Conservation (phyloP, 768 basidiomycete genomes). For the Lentinula boryana region DNA sequence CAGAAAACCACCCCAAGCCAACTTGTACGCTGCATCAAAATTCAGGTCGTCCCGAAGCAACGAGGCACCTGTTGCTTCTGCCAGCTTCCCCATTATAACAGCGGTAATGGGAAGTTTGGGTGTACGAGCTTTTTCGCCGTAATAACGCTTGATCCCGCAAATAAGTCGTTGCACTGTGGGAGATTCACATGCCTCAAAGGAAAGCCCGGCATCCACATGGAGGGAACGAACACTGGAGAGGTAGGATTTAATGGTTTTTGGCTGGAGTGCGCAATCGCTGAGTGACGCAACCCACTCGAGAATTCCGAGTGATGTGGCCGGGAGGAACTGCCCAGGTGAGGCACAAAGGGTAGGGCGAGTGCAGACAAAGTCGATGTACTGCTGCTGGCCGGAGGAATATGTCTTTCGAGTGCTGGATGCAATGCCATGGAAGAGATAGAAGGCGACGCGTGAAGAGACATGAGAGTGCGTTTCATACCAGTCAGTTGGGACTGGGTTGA, state of each 20-base stretch:
- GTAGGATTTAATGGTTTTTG: slow-evolving; percentile 13
- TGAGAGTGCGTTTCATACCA: slow-evolving; percentile 15
- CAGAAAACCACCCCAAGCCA: slow-evolving; percentile 12
- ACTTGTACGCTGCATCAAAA: slow-evolving; percentile 11
- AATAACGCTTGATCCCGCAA: slow-evolving; percentile 24
- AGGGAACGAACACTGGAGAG: slow-evolving; percentile 19
- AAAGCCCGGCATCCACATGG: slow-evolving; percentile 24
- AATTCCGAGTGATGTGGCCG: slow-evolving; percentile 9
- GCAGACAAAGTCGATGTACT: slow-evolving; percentile 20
- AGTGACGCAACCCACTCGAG: slow-evolving; percentile 14
- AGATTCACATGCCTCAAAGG: slow-evolving; percentile 19
- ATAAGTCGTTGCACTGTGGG: slow-evolving; percentile 21
- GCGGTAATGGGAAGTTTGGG: slow-evolving; percentile 10
- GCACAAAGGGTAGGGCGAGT: slow-evolving; percentile 6
- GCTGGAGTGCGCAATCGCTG: slow-evolving; percentile 6
- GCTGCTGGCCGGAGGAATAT: slow-evolving; percentile 23
- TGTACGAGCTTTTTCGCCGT: slow-evolving; percentile 15
- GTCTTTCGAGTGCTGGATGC: slow-evolving; percentile 22
- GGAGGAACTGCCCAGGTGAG: slow-evolving; percentile 9
- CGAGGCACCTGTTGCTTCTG: not conserved
- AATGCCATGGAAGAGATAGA: no score
- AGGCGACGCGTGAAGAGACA: no score
- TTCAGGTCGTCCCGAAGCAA: slow-evolving; percentile 5
- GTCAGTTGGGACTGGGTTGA: slow-evolving; percentile 8
- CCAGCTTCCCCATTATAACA: not conserved